Evolutionary conservation across 805 yeast genomes (phyloP).

Genomic region (Yamadazyma ubonensis): DNA sequence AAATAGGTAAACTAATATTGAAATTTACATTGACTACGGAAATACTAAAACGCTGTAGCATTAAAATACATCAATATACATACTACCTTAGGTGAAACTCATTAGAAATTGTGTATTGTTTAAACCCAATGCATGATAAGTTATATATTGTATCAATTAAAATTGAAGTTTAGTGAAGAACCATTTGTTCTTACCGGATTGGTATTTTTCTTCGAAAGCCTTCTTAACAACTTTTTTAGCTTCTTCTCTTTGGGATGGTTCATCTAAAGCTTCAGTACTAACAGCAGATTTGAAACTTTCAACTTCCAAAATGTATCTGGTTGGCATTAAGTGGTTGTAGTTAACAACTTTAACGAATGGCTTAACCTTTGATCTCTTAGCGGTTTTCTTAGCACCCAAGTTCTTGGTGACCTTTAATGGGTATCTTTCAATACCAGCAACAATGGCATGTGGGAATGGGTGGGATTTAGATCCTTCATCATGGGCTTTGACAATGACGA

Average conservation of each 20-base stretch:
- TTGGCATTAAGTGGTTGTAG: constrained; percentile 99
- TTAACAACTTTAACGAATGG: constrained; percentile 98
- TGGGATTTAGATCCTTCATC: constrained; percentile 99
- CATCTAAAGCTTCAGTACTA: constrained; percentile 90
- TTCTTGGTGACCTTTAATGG: constrained; percentile 95
- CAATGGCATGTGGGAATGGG: constrained; percentile 99
- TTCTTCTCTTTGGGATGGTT: constrained; percentile 98
- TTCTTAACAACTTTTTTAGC: constrained; percentile 98
- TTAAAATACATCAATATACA: constrained; percentile 20
- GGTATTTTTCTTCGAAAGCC: constrained; percentile 99
- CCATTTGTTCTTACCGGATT: constrained; percentile 99
- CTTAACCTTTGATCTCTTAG: constrained; percentile 97
- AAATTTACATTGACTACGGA: too few species aligned
- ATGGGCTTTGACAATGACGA: constrained; percentile 96
- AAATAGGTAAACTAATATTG: too few species aligned
- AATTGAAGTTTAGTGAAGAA: constrained; percentile 97
- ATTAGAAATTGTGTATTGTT: constrained; percentile 21
- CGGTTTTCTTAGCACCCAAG: constrained; percentile 93
- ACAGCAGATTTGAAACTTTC: constrained; percentile 91
- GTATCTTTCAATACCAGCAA: constrained; percentile 98
- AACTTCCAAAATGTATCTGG: constrained; percentile 97
- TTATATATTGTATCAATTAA: constrained; percentile 40
- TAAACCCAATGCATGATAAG: constrained; percentile 25
- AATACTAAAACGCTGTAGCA: constrained; percentile 14
- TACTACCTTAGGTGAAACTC: constrained; percentile 16